Conservation (phyloP, 495 filamentous ascomycete genomes). For the Penicillium coprophilum region DNA sequence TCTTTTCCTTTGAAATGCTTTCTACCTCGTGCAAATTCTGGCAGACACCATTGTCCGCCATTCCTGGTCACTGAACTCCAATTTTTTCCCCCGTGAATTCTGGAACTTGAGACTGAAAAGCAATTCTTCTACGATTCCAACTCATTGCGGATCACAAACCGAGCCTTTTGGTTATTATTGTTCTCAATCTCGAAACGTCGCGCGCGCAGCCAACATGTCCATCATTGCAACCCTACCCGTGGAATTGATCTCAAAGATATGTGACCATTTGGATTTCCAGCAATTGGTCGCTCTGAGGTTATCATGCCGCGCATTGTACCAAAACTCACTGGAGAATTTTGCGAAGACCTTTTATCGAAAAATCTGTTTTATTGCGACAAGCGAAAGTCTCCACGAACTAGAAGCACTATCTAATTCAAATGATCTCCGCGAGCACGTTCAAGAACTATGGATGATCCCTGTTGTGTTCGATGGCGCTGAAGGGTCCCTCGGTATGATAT, state of each 20-base stretch:
- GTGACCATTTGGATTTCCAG: slow-evolving; percentile 12
- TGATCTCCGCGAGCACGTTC: slow-evolving; percentile 10
- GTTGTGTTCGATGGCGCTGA: slow-evolving; percentile 16
- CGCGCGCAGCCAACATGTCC: slow-evolving; percentile 12
- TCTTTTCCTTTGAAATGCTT: slow-evolving; percentile 6
- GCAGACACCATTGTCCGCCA: slow-evolving; percentile 8
- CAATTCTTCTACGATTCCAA: slow-evolving; percentile 5
- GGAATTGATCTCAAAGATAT: slow-evolving; percentile 21
- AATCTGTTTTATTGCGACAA: slow-evolving; percentile 23
- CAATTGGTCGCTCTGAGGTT: slow-evolving; percentile 17
- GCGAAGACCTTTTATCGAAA: slow-evolving; percentile 10
- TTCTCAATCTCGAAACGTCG: slow-evolving; percentile 8
- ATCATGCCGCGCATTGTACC: slow-evolving; percentile 19
- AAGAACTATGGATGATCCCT: slow-evolving; percentile 22
- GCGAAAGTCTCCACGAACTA: slow-evolving; percentile 20
- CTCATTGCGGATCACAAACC: slow-evolving; percentile 5
- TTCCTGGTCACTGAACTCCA: slow-evolving; percentile 9
- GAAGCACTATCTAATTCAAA: slow-evolving; percentile 16
- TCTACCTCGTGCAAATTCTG: slow-evolving; percentile 10
- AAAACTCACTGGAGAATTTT: slow-evolving; percentile 16
- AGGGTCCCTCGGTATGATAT: slow-evolving; percentile 6
- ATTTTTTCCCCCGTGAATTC: slow-evolving; percentile 6
- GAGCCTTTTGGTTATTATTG: slow-evolving; percentile 6
- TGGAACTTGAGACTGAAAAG: slow-evolving; percentile 8
- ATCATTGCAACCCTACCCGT: slow-evolving; percentile 17